A percentile compares a stretch with the other conserved stretches of the same genome.
Evolutionary conservation across 768 basidiomycete genomes (phyloP).

Genomic region (Xerocomellus chrysenteron): DNA sequence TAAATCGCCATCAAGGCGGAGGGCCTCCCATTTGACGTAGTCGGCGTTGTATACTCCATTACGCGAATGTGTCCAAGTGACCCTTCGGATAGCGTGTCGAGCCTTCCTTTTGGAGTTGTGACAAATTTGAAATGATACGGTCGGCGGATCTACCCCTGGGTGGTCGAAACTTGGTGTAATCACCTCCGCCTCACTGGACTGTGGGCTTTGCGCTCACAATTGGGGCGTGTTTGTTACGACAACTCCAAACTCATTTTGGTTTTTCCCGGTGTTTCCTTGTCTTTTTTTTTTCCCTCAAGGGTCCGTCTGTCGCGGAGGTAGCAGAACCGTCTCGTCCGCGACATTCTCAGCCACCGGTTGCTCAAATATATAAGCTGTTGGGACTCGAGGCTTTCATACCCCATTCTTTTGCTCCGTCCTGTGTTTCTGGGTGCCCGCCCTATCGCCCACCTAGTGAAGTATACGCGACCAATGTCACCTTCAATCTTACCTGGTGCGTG

Average conservation of each 20-base stretch:
- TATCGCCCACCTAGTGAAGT: neutral
- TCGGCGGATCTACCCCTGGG: neutral
- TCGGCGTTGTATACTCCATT: neutral
- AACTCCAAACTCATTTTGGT: slow-evolving; percentile 2
- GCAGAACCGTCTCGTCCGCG: neutral
- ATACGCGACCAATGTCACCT: slow-evolving; percentile 22
- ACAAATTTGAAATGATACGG: neutral
- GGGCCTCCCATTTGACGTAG: neutral
- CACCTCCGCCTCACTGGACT: neutral
- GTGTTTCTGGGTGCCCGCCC: neutral
- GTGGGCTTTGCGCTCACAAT: neutral
- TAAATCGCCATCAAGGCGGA: neutral
- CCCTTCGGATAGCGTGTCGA: neutral
- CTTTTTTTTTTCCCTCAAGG: neutral
- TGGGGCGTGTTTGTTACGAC: slow-evolving; percentile 12
- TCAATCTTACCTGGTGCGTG: slow-evolving; percentile 29
- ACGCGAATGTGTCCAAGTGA: neutral
- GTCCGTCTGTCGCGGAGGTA: neutral
- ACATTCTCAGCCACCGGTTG: slow-evolving; percentile 24
- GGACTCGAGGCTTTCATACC: neutral
- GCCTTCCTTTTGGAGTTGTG: neutral
- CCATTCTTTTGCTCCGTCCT: neutral
- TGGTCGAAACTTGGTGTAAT: neutral
- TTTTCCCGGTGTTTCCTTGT: neutral
- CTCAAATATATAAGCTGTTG: slow-evolving; percentile 25